Conservation (phyloP, 2,329 filamentous ascomycete species). For the Metarhizium rileyi region DNA sequence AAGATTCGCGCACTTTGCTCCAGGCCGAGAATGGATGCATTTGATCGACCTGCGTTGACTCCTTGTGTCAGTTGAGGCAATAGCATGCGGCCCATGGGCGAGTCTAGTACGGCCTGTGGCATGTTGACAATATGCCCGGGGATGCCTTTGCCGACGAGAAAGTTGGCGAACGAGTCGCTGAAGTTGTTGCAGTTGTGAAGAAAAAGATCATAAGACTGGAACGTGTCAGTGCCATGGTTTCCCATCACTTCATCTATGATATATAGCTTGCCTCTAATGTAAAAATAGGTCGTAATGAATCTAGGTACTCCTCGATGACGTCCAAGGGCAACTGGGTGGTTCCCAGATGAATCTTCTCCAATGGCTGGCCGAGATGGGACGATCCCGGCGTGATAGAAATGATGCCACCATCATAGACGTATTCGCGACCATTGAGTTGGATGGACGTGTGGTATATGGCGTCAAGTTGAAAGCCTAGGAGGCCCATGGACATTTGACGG, state of each 20-base stretch:
- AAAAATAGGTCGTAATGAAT: conserved; percentile 74
- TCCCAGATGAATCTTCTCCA: conserved; percentile 68
- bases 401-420: conserved; percentile 81
- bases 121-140: conserved; percentile 79
- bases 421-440: conserved; percentile 75
- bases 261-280: conserved; percentile 55
- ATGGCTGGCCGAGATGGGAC: conserved; percentile 78
- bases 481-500: conserved; percentile 42
- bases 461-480: conserved; percentile 59
- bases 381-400: conserved; percentile 70
- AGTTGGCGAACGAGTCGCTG: conserved; percentile 83
- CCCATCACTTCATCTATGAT: too few relatives aligned
- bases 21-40: conserved; percentile 44
- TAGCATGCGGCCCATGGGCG: conserved; percentile 82
- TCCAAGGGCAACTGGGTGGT: conserved; percentile 70
- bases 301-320: conserved; percentile 76
- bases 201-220: conserved; percentile 74
- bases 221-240: not conserved
- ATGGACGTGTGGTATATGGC: conserved; percentile 94
- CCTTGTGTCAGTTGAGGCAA: conserved; percentile 55
- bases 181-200: conserved; percentile 98
- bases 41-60: conserved; percentile 38
- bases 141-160: conserved; percentile 79
- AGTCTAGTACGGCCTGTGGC: conserved; percentile 74
- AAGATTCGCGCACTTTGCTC: conserved; percentile 26